Conservation (phyloP, 1,284 basidiomycete genomes). For the Naganishia albida region DNA sequence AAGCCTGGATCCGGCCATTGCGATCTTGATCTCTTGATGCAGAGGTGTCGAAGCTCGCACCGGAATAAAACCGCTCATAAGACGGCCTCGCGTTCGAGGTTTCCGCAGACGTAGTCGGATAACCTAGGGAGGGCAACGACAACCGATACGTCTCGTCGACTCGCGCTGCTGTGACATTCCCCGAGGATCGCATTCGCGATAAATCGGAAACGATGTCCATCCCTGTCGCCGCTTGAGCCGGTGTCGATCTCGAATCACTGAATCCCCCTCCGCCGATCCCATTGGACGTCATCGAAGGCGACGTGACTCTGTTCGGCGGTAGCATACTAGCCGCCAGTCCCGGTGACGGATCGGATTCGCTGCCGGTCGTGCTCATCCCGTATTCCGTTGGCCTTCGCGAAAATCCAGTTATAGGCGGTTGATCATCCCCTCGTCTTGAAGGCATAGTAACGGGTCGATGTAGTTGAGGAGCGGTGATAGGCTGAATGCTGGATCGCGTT, state of each 20-base stretch:
- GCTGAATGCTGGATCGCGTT: slow-evolving; percentile 20
- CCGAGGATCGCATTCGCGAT: slow-evolving; percentile 13
- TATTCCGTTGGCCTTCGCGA: slow-evolving; percentile 8
- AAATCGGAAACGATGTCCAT: slow-evolving; percentile 27
- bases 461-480: background rate
- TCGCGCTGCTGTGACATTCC: background rate
- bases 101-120: slow-evolving; percentile 4
- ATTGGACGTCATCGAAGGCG: background rate
- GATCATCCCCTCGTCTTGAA: slow-evolving; percentile 1
- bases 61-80: slow-evolving; percentile 11
- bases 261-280: background rate
- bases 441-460: background rate
- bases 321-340: background rate
- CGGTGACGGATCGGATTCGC: slow-evolving; percentile 18
- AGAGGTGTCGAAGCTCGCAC: background rate
- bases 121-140: background rate
- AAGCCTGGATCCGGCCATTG: background rate
- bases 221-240: slow-evolving; percentile 15
- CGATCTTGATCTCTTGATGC: slow-evolving; percentile 11
- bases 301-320: background rate
- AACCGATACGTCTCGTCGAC: slow-evolving; percentile 11
- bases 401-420: background rate
- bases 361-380: slow-evolving; percentile 16
- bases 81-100: background rate
- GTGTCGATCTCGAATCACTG: slow-evolving; percentile 10